phyloP scores from a whole-genome alignment of 2,329 filamentous ascomycete species.

The Emmonsia crescens region DNA sequence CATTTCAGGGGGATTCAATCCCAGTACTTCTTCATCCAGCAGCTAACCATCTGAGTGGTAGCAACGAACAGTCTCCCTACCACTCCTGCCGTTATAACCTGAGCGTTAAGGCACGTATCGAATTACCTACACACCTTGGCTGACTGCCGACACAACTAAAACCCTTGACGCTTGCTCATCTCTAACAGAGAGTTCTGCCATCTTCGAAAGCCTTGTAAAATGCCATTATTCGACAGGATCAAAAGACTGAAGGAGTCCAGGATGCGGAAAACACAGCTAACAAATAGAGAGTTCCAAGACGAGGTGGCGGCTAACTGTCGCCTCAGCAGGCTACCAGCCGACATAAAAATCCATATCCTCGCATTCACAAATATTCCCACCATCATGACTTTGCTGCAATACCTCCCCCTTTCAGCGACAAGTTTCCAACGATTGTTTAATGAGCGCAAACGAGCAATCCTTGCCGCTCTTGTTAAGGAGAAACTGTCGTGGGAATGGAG shows the following conservation, averaged over 20 bases:
- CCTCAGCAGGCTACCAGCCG: neutral
- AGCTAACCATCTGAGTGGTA: neutral
- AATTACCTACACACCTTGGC: neutral
- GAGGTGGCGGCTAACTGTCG: neutral
- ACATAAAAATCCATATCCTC: constrained; percentile 4
- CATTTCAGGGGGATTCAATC: neutral
- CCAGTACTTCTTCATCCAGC: neutral
- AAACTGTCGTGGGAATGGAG: constrained; percentile 1
- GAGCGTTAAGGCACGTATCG: neutral
- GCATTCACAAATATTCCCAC: neutral
- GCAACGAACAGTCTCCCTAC: neutral
- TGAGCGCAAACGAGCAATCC: neutral
- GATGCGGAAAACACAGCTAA: neutral
- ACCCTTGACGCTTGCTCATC: neutral
- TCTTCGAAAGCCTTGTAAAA: neutral
- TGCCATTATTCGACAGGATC: neutral
- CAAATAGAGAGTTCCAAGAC: neutral
- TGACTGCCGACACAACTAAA: neutral
- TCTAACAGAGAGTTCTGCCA: neutral
- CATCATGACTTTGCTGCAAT: neutral
- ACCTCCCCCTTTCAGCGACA: neutral
- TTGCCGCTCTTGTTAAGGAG: neutral
- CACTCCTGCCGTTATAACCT: neutral
- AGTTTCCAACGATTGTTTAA: neutral
- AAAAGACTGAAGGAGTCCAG: neutral